Evolutionary conservation across 768 basidiomycete species (phyloP).

Genomic region (Xerocomellus intermedius): DNA sequence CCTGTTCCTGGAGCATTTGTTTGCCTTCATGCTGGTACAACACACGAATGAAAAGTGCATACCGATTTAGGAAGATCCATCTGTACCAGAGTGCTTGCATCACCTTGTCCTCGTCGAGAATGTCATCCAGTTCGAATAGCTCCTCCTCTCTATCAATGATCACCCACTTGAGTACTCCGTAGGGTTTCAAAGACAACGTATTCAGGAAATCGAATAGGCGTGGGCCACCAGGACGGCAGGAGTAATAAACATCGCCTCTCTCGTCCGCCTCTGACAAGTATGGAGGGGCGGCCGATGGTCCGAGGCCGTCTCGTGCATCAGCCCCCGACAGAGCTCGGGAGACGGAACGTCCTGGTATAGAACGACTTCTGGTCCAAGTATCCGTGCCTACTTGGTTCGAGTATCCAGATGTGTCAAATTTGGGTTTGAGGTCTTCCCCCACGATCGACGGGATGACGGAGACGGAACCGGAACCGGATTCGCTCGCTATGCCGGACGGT

Average conservation of each 20-base stretch:
- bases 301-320: constrained; percentile 41
- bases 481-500: constrained; percentile 10
- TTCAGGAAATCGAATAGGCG: constrained; percentile 64
- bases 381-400: neutral
- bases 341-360: constrained; percentile 6
- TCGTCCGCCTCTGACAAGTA: constrained; percentile 49
- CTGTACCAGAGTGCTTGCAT: constrained; percentile 76
- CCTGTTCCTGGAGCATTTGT: constrained; percentile 36
- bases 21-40: neutral
- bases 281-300: constrained; percentile 50
- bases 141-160: constrained; percentile 75
- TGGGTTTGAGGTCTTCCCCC: constrained; percentile 27
- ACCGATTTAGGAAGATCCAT: constrained; percentile 70
- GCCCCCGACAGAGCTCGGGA: constrained; percentile 25
- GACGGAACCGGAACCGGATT: neutral
- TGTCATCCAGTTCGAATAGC: constrained; percentile 67
- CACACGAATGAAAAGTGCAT: constrained; percentile 4
- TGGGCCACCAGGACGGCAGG: constrained; percentile 66
- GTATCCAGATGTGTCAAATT: constrained; percentile 4
- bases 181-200: constrained; percentile 56
- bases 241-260: constrained; percentile 49
- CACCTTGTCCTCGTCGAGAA: constrained; percentile 74
- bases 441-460: constrained; percentile 3
- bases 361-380: constrained; percentile 1
- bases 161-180: constrained; percentile 67